These are phyloP conservation scores for Sarcomyxa edulis DNA, from an alignment of 768 basidiomycete species.

Conservation along the genomic window DNA sequence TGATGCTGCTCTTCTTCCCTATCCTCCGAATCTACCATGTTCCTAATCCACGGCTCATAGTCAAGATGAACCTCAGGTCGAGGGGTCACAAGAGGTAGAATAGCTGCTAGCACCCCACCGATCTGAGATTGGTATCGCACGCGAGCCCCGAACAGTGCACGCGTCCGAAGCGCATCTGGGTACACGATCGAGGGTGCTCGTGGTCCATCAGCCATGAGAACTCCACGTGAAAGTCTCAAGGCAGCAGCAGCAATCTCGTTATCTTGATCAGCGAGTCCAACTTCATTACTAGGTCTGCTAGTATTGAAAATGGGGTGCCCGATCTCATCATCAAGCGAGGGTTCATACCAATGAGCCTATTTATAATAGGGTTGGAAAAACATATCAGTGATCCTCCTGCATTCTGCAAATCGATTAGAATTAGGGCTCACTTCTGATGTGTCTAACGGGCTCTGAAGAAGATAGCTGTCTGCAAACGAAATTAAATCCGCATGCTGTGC, in stretches of 20 bases:
- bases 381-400: too few species aligned
- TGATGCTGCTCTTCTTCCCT: constrained; percentile 33
- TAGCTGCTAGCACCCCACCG: constrained; percentile 39
- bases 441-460: constrained; percentile 30
- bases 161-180: constrained; percentile 24
- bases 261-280: constrained; percentile 38
- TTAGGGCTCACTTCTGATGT: constrained; percentile 33
- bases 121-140: constrained; percentile 39
- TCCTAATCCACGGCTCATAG: constrained; percentile 62
- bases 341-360: too few species aligned
- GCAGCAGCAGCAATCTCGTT: constrained; percentile 42
- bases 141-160: constrained; percentile 34
- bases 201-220: constrained; percentile 26
- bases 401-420: too few species aligned
- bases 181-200: constrained; percentile 24
- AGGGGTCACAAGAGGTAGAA: constrained; percentile 41
- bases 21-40: constrained; percentile 67
- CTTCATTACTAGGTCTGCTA: constrained; percentile 17
- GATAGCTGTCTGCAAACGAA: constrained; percentile 52
- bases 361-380: too few species aligned
- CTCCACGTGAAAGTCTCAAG: constrained; percentile 43
- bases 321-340: constrained; percentile 49
- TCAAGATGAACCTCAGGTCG: constrained; percentile 52
- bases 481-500: constrained; percentile 31
- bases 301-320: constrained; percentile 29